phyloP scores from a whole-genome alignment of 2,329 filamentous ascomycete species.

The Hymenoscyphus occultus region DNA sequence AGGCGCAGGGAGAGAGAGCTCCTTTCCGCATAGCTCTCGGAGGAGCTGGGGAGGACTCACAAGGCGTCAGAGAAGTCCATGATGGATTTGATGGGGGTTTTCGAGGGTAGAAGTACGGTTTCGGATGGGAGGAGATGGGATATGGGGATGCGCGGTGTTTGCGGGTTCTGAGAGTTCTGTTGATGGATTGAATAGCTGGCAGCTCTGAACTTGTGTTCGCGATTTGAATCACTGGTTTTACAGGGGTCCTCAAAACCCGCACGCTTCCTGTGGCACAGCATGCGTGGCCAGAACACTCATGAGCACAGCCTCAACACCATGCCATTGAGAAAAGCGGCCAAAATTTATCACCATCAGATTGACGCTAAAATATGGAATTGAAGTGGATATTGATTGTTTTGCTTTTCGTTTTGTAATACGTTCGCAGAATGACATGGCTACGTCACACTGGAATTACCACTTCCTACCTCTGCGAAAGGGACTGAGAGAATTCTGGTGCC shows the following conservation, averaged over 20 bases:
- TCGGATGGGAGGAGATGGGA: neutral
- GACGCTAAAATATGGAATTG: neutral
- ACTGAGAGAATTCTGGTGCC: conserved; percentile 5
- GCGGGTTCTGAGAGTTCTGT: neutral
- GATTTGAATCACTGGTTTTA: neutral
- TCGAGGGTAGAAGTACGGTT: neutral
- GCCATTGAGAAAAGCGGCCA: neutral
- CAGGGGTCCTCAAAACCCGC: neutral
- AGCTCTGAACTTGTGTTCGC: neutral
- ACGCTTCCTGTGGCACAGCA: neutral
- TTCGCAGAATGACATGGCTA: neutral
- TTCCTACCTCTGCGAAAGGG: neutral
- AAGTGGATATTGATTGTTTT: neutral
- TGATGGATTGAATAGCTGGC: conserved; percentile 1
- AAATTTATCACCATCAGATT: neutral
- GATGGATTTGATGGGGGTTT: conserved; percentile 31
- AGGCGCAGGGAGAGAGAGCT: conserved; percentile 15
- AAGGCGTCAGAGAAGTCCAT: conserved; percentile 95
- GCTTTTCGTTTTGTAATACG: neutral
- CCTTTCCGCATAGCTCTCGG: conserved; percentile 17
- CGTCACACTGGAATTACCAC: neutral
- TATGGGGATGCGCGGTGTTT: neutral
- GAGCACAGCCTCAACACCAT: neutral
- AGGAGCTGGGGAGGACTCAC: conserved; percentile 52
- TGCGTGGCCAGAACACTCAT: neutral